These are phyloP conservation scores for Rutstroemia sp. DNA, from an alignment of 2,329 filamentous ascomycete genomes.

Conservation along the genomic window DNA sequence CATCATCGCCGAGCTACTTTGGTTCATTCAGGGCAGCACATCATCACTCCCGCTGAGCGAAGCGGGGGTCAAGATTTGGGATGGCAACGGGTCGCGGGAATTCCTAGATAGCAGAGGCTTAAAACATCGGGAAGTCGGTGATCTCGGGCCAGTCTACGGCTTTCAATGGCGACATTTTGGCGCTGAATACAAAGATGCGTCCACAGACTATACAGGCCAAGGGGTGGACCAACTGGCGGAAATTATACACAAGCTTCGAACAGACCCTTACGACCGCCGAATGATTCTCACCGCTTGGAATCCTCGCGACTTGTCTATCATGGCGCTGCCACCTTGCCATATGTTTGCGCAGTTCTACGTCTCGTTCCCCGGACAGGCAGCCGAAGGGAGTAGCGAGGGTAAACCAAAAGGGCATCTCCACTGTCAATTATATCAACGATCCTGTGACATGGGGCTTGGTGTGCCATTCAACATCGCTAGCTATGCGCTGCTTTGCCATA, in stretches of 20 bases:
- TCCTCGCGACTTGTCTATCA: constrained; percentile 72
- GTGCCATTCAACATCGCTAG: constrained; percentile 97
- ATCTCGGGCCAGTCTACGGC: constrained; percentile 91
- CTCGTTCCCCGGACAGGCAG: constrained; percentile 23
- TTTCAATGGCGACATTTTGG: constrained; percentile 99
- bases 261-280: constrained; percentile 78
- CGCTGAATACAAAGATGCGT: constrained; percentile 73
- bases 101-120: constrained; percentile 85
- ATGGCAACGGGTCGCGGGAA: constrained; percentile 86
- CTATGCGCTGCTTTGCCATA: constrained; percentile 90
- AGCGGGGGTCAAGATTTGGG: constrained; percentile 93
- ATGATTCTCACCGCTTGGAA: constrained; percentile 96
- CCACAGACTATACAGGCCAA: constrained; percentile 76
- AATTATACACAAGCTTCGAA: constrained; percentile 77
- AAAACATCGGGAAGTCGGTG: constrained; percentile 72
- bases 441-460: constrained; percentile 90
- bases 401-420: constrained; percentile 62
- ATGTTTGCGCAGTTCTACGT: constrained; percentile 91
- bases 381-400: constrained; percentile 44
- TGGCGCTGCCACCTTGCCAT: constrained; percentile 91
- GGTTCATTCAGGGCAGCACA: constrained; percentile 85
- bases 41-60: constrained; percentile 69
- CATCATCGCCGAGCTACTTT: constrained; percentile 86
- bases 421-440: constrained; percentile 87
- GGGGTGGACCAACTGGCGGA: constrained; percentile 91